Evolutionary conservation across 768 basidiomycete species (phyloP).

Genomic region (Macrolepiota fuliginosa): DNA sequence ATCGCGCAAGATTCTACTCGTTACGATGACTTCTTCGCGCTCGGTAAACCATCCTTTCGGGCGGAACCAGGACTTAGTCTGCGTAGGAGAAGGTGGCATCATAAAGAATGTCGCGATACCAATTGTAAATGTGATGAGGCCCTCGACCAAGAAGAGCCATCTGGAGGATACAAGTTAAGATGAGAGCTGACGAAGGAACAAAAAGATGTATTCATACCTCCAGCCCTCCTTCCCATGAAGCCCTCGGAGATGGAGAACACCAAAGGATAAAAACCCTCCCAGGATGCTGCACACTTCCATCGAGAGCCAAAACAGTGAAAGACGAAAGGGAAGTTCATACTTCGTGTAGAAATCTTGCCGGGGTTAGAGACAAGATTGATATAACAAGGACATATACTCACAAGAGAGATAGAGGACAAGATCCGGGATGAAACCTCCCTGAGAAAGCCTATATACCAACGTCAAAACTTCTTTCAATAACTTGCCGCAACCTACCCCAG

Average conservation of each 20-base stretch:
- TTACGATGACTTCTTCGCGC: conserved; percentile 60
- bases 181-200: background rate
- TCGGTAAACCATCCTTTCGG: conserved; percentile 65
- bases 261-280: conserved; percentile 56
- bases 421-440: conserved; percentile 54
- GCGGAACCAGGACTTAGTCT: conserved; percentile 55
- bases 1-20: conserved; percentile 57
- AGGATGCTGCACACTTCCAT: conserved; percentile 43
- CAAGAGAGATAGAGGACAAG: conserved; percentile 61
- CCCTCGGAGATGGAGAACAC: conserved; percentile 61
- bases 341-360: conserved; percentile 58
- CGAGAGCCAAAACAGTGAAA: conserved; percentile 56
- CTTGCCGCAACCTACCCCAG: conserved; percentile 18
- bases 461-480: background rate
- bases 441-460: conserved; percentile 20
- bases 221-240: conserved; percentile 50
- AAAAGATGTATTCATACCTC: conserved; percentile 27
- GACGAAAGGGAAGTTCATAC: conserved; percentile 52
- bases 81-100: conserved; percentile 60
- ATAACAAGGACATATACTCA: conserved; percentile 22
- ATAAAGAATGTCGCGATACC: conserved; percentile 54
- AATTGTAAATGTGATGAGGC: conserved; percentile 41
- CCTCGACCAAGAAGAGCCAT: conserved; percentile 62
- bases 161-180: conserved; percentile 16
- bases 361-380: background rate